Evolutionary conservation across 1,139 yeast genomes (phyloP).

Genomic region (Yamadazyma songkhlaensis): DNA sequence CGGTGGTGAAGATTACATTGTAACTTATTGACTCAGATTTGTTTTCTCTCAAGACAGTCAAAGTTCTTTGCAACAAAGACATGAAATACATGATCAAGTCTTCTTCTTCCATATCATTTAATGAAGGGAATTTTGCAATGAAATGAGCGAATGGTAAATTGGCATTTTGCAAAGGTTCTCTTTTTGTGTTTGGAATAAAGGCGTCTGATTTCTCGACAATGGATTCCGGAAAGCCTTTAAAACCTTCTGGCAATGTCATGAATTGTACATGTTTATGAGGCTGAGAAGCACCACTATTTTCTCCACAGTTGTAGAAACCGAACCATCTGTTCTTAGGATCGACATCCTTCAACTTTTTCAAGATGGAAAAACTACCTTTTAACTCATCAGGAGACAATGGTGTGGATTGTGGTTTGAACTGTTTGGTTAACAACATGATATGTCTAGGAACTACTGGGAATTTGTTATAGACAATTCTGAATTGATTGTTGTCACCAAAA

Average conservation of each 20-base stretch:
- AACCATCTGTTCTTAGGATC: constrained; percentile 39
- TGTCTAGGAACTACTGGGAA: constrained; percentile 82
- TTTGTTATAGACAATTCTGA: constrained; percentile 74
- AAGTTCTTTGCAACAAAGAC: constrained; percentile 64
- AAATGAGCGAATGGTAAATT: constrained; percentile 81
- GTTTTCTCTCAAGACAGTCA: constrained; percentile 61
- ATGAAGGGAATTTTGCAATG: constrained; percentile 66
- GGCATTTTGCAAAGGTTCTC: constrained; percentile 60
- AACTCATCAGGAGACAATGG: constrained; percentile 72
- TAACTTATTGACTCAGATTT: constrained; percentile 54
- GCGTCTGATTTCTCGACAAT: constrained; percentile 47
- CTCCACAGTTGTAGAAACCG: constrained; percentile 88
- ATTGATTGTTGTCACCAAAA: constrained; percentile 46
- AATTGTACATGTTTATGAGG: constrained; percentile 92
- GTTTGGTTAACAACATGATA: constrained; percentile 71
- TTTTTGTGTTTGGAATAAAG: constrained; percentile 50
- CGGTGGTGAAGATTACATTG: constrained; percentile 75
- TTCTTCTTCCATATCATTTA: constrained; percentile 45
- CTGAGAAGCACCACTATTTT: constrained; percentile 87
- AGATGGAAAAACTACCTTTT: constrained; percentile 51
- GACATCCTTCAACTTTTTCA: constrained; percentile 24
- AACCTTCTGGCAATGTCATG: constrained; percentile 61
- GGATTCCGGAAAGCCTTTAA: constrained; percentile 58
- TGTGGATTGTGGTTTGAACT: constrained; percentile 66
- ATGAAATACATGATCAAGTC: constrained; percentile 63